These are phyloP conservation scores for Candida corydali DNA, from an alignment of 805 yeast genomes.

Conservation along the genomic window DNA sequence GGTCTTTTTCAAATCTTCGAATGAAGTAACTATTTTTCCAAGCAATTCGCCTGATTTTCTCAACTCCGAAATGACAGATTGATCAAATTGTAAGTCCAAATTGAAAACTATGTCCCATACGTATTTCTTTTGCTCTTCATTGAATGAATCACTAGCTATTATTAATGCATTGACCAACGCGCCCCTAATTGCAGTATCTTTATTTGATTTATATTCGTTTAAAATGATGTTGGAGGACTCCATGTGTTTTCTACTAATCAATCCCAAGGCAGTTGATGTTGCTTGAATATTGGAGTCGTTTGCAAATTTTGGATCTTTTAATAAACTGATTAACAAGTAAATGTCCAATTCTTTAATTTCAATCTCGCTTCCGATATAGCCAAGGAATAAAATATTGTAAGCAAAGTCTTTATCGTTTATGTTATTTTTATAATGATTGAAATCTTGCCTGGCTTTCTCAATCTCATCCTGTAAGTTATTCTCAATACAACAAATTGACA, in stretches of 20 bases:
- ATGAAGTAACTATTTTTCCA: slow-evolving; percentile 17
- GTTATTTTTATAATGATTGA: slow-evolving; percentile 12
- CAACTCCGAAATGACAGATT: slow-evolving; percentile 20
- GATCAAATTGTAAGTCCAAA: slow-evolving; percentile 13
- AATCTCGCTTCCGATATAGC: slow-evolving; percentile 32
- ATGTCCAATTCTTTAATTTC: slow-evolving; percentile 24
- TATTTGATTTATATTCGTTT: slow-evolving; percentile 6
- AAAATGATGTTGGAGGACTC: slow-evolving; percentile 7
- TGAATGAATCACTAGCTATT: slow-evolving; percentile 7
- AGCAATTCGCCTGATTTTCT: slow-evolving; percentile 35
- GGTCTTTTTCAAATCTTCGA: slow-evolving; percentile 12
- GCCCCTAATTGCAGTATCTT: slow-evolving; percentile 7
- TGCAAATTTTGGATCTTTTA: slow-evolving; percentile 8
- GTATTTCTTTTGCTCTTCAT: slow-evolving; percentile 15
- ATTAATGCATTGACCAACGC: slow-evolving; percentile 9
- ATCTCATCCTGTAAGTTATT: slow-evolving; percentile 18
- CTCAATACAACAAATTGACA: slow-evolving; percentile 25
- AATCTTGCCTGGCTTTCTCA: slow-evolving; percentile 27
- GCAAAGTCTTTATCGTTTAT: slow-evolving; percentile 15
- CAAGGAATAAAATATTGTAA: slow-evolving; percentile 44
- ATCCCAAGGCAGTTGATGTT: slow-evolving; percentile 54
- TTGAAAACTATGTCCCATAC: slow-evolving; percentile 20
- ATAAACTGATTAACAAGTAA: slow-evolving; percentile 16
- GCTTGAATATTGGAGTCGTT: slow-evolving; percentile 33
- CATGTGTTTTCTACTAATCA: slow-evolving; percentile 39